Evolutionary conservation across 2,329 filamentous ascomycete species (phyloP), one percentile per base, ranked within the genome.

Genomic region (Pseudopithomyces chartarum): DNA sequence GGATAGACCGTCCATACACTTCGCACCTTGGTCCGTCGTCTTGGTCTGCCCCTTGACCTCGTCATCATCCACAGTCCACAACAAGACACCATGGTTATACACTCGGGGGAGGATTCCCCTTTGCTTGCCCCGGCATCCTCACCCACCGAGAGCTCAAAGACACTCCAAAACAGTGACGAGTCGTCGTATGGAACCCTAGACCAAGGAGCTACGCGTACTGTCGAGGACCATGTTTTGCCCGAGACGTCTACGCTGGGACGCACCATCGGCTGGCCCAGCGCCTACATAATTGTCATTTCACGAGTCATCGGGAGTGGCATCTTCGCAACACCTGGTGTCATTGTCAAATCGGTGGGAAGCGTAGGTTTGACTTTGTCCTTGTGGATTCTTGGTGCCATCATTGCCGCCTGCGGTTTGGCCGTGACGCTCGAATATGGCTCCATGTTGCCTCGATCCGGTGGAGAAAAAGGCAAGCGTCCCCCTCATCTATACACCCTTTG

Each of bases 281-380:
- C 85, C 1, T 89, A 87, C 68, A 86, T 90, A 53, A 79, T 90
- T 19, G 85, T 88, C 7, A 86, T 90, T 23, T 89, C 86, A 1
- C 82, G 87, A 12, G 86, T 90, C 6, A 86, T 90, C 29, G 88
- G 88, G 12, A 87, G 83, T 64, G 88, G 88, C 23, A 90, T 91
- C 60, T 91, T 91, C 65, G 87, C 88, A 0, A 90, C 87, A 0
- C 89, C 87, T 0, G 88, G 86, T 0, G 82, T 87, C 4, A 89
- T 92, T 48, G 80, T 90, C 2, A 82, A 85, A 36, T 83, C 85
- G 0, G 85, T 87, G 1, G 89, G 89, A 1, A 91, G 87, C 54
- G 80, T 88, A 0, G 88, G 87, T 0, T 74, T 90, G 2, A 82
- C 86, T 0, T 72, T 91, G 1, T 60, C 82, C 0, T 72, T 91